Base-by-base conservation (phyloP, 75 land plant genomes). In the Larix kaempferi region DNA sequence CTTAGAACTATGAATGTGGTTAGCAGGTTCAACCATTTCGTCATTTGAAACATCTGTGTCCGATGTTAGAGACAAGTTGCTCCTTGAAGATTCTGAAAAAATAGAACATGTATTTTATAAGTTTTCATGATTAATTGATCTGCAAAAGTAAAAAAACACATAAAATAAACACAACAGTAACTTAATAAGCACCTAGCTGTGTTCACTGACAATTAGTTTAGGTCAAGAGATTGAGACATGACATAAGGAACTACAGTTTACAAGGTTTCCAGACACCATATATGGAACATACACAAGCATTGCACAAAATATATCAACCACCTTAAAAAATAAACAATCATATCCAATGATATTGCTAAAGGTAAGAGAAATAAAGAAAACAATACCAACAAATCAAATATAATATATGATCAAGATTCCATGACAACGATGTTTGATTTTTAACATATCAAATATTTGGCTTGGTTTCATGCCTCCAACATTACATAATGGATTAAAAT, bases 11-110 rank as follows among this genome's bases (percentile, higher is more conserved):
- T 21, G 73, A 19, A n/a, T 39, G 41, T 39, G 49, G 3, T 41
- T 39, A 3, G 73, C 12, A 39, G n/a, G 49, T 19, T 41, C 49
- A n/a, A n/a, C 52, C 49, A 41, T 69, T 41, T 69, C 73, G 21
- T 69, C 73, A 39, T 69, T 37, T 69, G 73, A 69, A 8, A 69
- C 54, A 41, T 69, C 73, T 11, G 52, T 39, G 3, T 69, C 73
- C 39, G 73, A 69, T 23, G 39, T 10, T 21, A 44, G 23, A 69
- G 73, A n/a, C 41, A 44, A n/a, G 52, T 35, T 69, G 52, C 41
- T 21, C 73, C 44, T 69, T 41, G 44, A 25, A 3, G 11, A 41
- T 69, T 69, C 73, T 69, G 73, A 37, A 69, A n/a, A 69, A 10
- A 69, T 54, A 69, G 10, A 69, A 41, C 25, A 41, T 2, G 15